Evolutionary conservation across 179 eudicot species (phyloP).

Genomic region (Patellifolia procumbens): DNA sequence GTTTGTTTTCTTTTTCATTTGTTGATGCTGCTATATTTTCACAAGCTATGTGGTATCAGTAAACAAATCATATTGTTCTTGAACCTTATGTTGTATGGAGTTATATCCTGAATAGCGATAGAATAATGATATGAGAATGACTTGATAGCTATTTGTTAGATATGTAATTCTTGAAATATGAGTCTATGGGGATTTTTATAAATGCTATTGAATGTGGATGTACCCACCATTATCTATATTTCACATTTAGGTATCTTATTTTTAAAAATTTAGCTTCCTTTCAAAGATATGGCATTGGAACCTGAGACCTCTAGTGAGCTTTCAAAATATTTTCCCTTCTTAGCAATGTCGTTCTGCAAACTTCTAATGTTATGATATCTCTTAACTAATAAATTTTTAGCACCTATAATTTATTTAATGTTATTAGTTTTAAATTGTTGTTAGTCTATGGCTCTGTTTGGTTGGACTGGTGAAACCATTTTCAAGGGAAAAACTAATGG

Average conservation of each 20-base stretch:
- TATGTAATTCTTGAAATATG: too few species aligned
- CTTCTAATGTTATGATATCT: not conserved
- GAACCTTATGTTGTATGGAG: not conserved
- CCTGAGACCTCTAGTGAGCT: not conserved
- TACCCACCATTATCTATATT: too few species aligned
- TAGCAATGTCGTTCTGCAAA: not conserved
- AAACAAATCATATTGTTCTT: not conserved
- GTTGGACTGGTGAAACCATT: too few species aligned
- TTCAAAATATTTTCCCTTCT: not conserved
- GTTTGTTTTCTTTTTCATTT: slow-evolving; percentile 41
- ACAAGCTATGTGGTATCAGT: not conserved
- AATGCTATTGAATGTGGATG: too few species aligned
- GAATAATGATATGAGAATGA: too few species aligned
- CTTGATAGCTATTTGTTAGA: too few species aligned
- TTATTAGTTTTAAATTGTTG: not conserved
- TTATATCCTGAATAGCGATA: not conserved
- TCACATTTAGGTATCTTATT: too few species aligned
- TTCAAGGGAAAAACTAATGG: too few species aligned
- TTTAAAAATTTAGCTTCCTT: too few species aligned
- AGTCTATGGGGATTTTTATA: too few species aligned
- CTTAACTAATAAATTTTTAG: not conserved
- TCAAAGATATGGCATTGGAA: too few species aligned
- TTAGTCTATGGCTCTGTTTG: too few species aligned
- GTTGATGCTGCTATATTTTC: slow-evolving; percentile 12
- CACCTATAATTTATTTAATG: not conserved